Evolutionary conservation across 208 protist species (phyloP).

Genomic region (Phytomonas sp.): DNA sequence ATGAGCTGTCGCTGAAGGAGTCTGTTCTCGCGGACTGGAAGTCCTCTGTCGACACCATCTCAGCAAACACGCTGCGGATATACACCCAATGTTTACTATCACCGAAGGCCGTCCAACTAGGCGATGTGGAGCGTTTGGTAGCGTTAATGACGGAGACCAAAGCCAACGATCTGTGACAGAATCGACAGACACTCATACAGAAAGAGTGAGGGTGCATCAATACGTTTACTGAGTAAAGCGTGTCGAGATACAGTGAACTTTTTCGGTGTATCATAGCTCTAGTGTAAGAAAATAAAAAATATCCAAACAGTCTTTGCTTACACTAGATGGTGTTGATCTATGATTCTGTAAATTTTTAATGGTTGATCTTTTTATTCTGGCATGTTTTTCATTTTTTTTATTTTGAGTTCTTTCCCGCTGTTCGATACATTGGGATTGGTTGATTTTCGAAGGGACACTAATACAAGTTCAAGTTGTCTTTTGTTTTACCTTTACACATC

Average conservation of each 20-base stretch:
- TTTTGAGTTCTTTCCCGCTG: not conserved
- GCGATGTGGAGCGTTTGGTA: conserved; percentile 20
- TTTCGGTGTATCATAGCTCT: too few species aligned
- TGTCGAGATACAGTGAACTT: too few species aligned
- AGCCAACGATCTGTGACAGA: not conserved
- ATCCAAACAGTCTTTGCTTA: not conserved
- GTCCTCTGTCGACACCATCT: conserved; percentile 11
- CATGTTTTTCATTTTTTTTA: not conserved
- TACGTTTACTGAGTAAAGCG: too few species aligned
- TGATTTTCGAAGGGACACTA: too few species aligned
- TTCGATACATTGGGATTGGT: not conserved
- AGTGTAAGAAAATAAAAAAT: too few species aligned
- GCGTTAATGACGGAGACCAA: not conserved
- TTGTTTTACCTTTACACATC: too few species aligned
- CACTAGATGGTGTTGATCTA: not conserved
- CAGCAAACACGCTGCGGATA: conserved; percentile 45
- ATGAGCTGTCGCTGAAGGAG: conserved; percentile 33
- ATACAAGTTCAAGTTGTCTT: too few species aligned
- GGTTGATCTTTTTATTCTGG: not conserved
- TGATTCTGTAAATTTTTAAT: not conserved
- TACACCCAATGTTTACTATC: conserved; percentile 48
- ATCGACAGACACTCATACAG: too few species aligned
- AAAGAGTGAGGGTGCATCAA: too few species aligned
- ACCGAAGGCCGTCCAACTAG: conserved; percentile 17
- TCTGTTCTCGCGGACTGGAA: conserved; percentile 42